A percentile compares a stretch with the other conserved stretches of the same genome.
phyloP scores from a whole-genome alignment of 257 asterid genomes.

The Hygrophila difformis region DNA sequence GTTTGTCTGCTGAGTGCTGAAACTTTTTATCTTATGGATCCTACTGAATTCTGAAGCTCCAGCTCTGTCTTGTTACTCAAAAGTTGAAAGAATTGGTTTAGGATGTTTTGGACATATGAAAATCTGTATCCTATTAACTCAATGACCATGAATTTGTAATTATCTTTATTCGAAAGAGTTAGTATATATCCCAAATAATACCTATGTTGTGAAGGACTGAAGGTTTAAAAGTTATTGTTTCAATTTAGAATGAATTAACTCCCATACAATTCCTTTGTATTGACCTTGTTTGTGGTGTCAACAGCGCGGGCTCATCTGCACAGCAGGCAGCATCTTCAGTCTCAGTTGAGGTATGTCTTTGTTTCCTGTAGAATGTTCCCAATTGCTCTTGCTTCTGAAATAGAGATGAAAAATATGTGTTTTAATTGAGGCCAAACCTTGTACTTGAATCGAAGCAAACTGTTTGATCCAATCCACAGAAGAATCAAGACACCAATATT shows the following conservation, averaged over 20 bases:
- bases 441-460: too few species aligned
- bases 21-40: too few species aligned
- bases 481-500: constrained; percentile 49
- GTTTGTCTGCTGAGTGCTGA: too few species aligned
- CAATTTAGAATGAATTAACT: neutral
- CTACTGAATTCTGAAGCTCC: too few species aligned
- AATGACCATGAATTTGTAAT: neutral
- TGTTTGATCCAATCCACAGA: constrained; percentile 27
- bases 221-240: neutral
- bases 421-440: too few species aligned
- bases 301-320: constrained; percentile 51
- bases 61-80: too few species aligned
- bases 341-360: constrained; percentile 50
- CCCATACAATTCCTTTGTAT: neutral
- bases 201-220: neutral
- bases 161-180: neutral
- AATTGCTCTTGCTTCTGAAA: neutral
- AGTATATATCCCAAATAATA: neutral
- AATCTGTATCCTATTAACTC: too few species aligned
- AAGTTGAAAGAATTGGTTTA: too few species aligned
- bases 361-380: neutral
- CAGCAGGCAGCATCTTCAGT: constrained; percentile 64
- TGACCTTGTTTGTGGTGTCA: constrained; percentile 17
- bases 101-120: too few species aligned
- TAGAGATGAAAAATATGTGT: neutral